phyloP scores from a whole-genome alignment of 2,329 filamentous ascomycete genomes.

The Rhinocladiella similis region DNA sequence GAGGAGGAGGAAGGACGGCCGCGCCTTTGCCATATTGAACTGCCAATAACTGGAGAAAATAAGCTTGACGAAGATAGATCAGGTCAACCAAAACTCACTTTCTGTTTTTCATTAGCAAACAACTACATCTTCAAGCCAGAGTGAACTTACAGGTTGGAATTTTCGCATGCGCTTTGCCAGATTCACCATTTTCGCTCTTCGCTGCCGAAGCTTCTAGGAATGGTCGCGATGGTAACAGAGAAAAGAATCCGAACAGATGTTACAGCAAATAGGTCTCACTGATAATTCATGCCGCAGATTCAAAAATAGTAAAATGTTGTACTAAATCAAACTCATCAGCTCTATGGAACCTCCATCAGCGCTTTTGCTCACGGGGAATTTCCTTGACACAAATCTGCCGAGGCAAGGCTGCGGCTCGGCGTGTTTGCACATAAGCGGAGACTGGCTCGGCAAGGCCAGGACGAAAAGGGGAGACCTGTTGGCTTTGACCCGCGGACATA shows the following conservation, averaged over 20 bases:
- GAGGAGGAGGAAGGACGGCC: slow-evolving; percentile 65
- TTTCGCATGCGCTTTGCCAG: slow-evolving; percentile 68
- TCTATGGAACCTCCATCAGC: background rate
- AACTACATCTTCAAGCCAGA: background rate
- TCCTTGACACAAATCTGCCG: slow-evolving; percentile 8
- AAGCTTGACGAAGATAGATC: slow-evolving; percentile 26
- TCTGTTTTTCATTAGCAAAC: slow-evolving; percentile 10
- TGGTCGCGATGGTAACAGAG: background rate
- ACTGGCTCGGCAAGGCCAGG: slow-evolving; percentile 5
- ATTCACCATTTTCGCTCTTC: slow-evolving; percentile 44
- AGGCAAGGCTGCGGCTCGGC: slow-evolving; percentile 16
- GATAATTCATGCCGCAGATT: background rate
- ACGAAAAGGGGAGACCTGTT: slow-evolving; percentile 1
- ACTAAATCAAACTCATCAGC: background rate
- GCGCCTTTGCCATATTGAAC: slow-evolving; percentile 82
- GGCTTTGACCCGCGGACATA: background rate
- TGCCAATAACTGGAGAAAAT: slow-evolving; percentile 61
- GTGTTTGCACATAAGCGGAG: slow-evolving; percentile 6
- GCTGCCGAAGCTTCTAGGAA: background rate
- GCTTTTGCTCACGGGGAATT: background rate
- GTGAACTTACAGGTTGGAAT: slow-evolving; percentile 65
- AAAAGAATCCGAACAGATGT: background rate
- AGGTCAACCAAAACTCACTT: slow-evolving; percentile 15
- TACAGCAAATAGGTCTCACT: background rate
- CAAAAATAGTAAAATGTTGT: background rate